A percentile compares a stretch with the other conserved stretches of the same genome.
Evolutionary conservation across 805 yeast genomes (phyloP).

Genomic region (Starmerella asiatica): DNA sequence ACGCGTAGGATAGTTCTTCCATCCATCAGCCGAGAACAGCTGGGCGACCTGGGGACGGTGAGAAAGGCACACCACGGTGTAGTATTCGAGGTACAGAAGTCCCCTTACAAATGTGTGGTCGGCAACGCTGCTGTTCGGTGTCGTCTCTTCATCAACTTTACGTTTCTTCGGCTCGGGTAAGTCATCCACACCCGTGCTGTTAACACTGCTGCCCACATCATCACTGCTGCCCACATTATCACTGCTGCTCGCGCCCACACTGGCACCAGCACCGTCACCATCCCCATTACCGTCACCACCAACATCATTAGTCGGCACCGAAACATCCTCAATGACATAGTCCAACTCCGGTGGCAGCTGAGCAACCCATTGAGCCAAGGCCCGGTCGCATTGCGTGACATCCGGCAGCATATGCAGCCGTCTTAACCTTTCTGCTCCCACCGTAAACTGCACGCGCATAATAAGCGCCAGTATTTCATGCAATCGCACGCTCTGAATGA

Average conservation of each 20-base stretch:
- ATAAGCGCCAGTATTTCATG: slow-evolving; percentile 61
- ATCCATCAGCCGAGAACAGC: slow-evolving; percentile 13
- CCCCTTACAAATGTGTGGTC: slow-evolving; percentile 45
- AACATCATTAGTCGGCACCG: too few species aligned
- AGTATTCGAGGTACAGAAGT: slow-evolving; percentile 52
- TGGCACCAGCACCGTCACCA: neutral
- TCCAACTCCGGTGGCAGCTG: slow-evolving; percentile 49
- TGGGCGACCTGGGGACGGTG: slow-evolving; percentile 48
- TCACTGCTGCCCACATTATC: neutral
- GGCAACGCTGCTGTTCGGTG: slow-evolving; percentile 16
- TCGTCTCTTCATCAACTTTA: neutral
- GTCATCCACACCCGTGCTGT: too few species aligned
- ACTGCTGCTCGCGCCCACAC: neutral
- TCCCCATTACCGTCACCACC: too few species aligned
- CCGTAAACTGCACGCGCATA: slow-evolving; percentile 54
- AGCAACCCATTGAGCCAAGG: slow-evolving; percentile 66
- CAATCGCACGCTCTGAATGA: slow-evolving; percentile 49
- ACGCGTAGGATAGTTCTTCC: slow-evolving; percentile 48
- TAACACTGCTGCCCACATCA: too few species aligned
- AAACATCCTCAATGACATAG: slow-evolving; percentile 41
- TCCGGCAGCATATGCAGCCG: slow-evolving; percentile 34
- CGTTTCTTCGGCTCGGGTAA: too few species aligned
- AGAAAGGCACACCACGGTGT: slow-evolving; percentile 54
- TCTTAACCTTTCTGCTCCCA: slow-evolving; percentile 45
- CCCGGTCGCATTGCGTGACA: slow-evolving; percentile 53